Conservation (phyloP, 495 filamentous ascomycete genomes). For the Talaromyces ruber region DNA sequence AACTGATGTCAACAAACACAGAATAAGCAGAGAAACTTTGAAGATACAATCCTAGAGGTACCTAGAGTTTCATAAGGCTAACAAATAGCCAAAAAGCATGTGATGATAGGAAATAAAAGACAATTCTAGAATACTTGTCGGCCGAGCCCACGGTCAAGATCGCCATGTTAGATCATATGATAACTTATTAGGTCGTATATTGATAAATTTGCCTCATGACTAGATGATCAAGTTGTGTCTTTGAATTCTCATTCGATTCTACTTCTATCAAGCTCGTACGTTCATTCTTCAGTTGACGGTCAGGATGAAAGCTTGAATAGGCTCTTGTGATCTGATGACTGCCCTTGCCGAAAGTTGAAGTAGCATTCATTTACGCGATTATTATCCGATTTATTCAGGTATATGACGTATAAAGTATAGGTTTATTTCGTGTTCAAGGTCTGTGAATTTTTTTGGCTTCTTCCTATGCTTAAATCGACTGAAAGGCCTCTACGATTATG, state of each 20-base stretch:
- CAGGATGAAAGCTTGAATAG: not conserved
- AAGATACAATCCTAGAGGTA: too few relatives aligned
- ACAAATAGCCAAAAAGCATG: too few relatives aligned
- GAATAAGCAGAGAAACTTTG: too few relatives aligned
- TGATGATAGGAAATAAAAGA: too few relatives aligned
- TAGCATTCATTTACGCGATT: not conserved
- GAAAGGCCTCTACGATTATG: too few relatives aligned
- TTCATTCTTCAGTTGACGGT: not conserved
- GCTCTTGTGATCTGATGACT: not conserved
- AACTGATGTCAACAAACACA: too few relatives aligned
- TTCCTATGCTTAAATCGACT: too few relatives aligned
- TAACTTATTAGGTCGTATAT: not conserved
- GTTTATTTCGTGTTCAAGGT: too few relatives aligned
- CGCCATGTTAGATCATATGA: not conserved
- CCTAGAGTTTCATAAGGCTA: not conserved
- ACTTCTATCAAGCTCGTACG: not conserved
- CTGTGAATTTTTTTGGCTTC: too few relatives aligned
- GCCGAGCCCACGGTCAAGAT: not conserved
- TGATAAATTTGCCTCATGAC: not conserved
- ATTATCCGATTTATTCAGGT: too few relatives aligned
- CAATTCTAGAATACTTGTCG: too few relatives aligned
- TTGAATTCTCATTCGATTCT: not conserved
- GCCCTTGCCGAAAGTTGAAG: not conserved
- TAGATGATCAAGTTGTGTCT: not conserved
- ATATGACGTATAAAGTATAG: too few relatives aligned